Evolutionary conservation across 345 rosid species (phyloP).

Genomic region (Salix koriyanagi): DNA sequence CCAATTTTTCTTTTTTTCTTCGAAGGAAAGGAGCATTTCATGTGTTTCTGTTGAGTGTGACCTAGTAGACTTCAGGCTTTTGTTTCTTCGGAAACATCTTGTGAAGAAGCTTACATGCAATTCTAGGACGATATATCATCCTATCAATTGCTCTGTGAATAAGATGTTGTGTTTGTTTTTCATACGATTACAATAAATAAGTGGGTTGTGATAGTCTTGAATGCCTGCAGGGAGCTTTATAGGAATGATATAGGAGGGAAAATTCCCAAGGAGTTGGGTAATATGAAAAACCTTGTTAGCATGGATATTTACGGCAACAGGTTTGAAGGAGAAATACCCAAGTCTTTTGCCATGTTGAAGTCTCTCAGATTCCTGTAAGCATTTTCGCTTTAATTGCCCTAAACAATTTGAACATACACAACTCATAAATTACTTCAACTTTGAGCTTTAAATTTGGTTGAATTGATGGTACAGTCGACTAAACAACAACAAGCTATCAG

Average conservation of each 20-base stretch:
- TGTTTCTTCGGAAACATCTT: background rate
- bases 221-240: slow-evolving; percentile 58
- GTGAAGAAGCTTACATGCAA: background rate
- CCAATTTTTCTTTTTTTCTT: background rate
- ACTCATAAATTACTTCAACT: background rate
- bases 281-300: slow-evolving; percentile 53
- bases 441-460: slow-evolving; percentile 8
- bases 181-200: background rate
- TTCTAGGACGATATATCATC: background rate
- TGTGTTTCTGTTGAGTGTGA: background rate
- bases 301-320: slow-evolving; percentile 54
- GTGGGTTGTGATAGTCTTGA: slow-evolving; percentile 3
- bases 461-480: slow-evolving; percentile 41
- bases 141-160: background rate
- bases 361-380: slow-evolving; percentile 68
- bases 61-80: background rate
- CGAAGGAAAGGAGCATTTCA: background rate
- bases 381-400: background rate
- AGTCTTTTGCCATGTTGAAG: slow-evolving; percentile 53
- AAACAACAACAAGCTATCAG: slow-evolving; percentile 59
- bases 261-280: slow-evolving; percentile 56
- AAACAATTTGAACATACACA: background rate
- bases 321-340: slow-evolving; percentile 60
- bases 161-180: background rate
- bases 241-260: slow-evolving; percentile 43